Conservation (phyloP, 2,329 filamentous ascomycete species). For the Nemania sp. region DNA sequence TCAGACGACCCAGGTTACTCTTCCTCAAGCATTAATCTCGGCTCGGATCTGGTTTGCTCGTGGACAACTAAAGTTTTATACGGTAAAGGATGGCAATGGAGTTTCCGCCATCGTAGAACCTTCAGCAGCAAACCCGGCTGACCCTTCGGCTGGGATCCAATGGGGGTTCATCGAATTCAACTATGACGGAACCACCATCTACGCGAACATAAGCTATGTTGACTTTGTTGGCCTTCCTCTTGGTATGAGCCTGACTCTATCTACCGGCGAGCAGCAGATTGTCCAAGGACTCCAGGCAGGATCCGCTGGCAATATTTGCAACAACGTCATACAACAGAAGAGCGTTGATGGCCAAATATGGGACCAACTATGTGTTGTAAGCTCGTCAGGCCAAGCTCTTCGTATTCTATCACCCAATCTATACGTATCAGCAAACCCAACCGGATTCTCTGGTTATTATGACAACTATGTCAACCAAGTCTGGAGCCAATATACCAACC, state of each 20-base stretch:
- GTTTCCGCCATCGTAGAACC: conserved; percentile 60
- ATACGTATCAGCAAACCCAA: conserved; percentile 53
- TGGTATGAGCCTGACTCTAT: conserved; percentile 59
- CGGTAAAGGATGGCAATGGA: conserved; percentile 50
- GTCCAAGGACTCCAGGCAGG: conserved; percentile 56
- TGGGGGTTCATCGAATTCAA: conserved; percentile 66
- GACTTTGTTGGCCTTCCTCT: conserved; percentile 64
- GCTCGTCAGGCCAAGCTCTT: conserved; percentile 53
- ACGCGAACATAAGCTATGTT: conserved; percentile 64
- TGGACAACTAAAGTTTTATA: conserved; percentile 56
- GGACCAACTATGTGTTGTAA: conserved; percentile 59
- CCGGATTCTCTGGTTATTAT: conserved; percentile 58
- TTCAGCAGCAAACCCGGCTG: conserved; percentile 57
- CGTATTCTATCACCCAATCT: conserved; percentile 61
- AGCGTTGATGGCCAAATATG: conserved; percentile 56
- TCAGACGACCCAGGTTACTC: conserved; percentile 52
- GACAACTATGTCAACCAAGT: conserved; percentile 60
- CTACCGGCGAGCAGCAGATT: conserved; percentile 53
- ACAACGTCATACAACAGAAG: conserved; percentile 54
- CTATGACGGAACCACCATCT: conserved; percentile 54
- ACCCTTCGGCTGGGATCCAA: conserved; percentile 58
- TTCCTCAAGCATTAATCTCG: conserved; percentile 56
- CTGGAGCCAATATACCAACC: conserved; percentile 56
- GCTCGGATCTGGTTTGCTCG: conserved; percentile 58
- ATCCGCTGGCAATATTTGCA: conserved; percentile 57